Evolutionary conservation across 225 moss, liverwort and hornwort species (phyloP), one percentile per base, ranked within the genome.

Genomic region (Antitrichia curtipendula): DNA sequence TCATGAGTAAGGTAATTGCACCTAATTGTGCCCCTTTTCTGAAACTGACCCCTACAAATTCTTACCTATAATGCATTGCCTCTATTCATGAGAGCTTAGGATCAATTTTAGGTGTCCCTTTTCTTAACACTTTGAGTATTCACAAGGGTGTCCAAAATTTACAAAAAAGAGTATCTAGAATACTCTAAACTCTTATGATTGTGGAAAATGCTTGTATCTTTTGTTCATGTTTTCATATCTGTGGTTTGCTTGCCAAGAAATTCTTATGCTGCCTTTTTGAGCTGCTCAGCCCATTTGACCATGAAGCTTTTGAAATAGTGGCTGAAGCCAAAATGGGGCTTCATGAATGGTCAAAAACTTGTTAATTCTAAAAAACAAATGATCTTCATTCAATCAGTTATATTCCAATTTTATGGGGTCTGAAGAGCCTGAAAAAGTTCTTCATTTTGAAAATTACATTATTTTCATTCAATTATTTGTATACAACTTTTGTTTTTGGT

Each of bases 1-100:
- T 74, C 32, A 25, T 29, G 43, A 45, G 0, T 5, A 34, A 75
- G 8, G 9, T 53, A 76, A 24, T 36, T 24, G 53, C 36, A 36
- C 15, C 2, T 53, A 50, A 50, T 32, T 32, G 12, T 36, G 36
- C 53, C 3, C 0, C 0, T 2, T 36, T 8, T 34, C 2, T 52
- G 3, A 34, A 75, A 52, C 2, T 22, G 12, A 31, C 13, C 2
- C 11, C 3, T 8, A 13, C 0, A 5, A 52, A 75, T 73, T 47
- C 28, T 47, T 7, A 2, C 73, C 4, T 47, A 7, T 6, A 47
- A 22, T 8, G 12, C 2, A 36, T 36, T 36, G 34, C 1, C 13
- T 52, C 13, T 17, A 7, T 54, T 25, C 9, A 21, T 12, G 16
- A 36, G 24, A 77, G 10, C 2, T 2, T 38, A 54, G 10, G 10